A percentile compares a stretch with the other conserved stretches of the same genome.
Conservation (phyloP, 1,284 basidiomycete species). For the Apiotrichum laibachii region DNA sequence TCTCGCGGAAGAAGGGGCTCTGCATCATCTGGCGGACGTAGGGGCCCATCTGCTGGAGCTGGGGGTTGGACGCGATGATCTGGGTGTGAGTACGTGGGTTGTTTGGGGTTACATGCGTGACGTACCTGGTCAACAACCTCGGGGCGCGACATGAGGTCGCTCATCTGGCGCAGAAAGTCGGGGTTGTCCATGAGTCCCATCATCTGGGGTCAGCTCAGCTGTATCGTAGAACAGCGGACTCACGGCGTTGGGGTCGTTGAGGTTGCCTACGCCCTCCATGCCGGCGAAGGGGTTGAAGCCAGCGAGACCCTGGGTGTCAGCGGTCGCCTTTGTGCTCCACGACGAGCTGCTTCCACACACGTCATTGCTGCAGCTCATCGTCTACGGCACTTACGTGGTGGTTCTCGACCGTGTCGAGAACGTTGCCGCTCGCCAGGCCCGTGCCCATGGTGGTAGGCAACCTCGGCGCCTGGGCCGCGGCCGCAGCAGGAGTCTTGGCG, state of each 20-base stretch:
- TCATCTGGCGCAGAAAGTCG: constrained; percentile 63
- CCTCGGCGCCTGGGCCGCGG: constrained; percentile 50
- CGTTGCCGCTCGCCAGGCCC: constrained; percentile 64
- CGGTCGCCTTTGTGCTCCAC: constrained; percentile 5
- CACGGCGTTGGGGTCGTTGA: constrained; percentile 86
- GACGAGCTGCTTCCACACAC: too few relatives aligned
- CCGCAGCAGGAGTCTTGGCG: constrained; percentile 54
- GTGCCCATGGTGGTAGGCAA: constrained; percentile 74
- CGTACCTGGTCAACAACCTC: constrained; percentile 69
- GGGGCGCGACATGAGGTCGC: constrained; percentile 69
- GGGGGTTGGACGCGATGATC: constrained; percentile 75
- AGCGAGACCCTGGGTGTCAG: constrained; percentile 38
- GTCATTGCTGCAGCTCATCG: too few relatives aligned
- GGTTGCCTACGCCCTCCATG: constrained; percentile 68
- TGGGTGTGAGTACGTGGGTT: constrained; percentile 32
- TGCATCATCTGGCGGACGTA: constrained; percentile 76
- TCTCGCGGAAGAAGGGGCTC: constrained; percentile 73
- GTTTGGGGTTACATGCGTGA: neutral
- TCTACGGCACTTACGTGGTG: constrained; percentile 43
- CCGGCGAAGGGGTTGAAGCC: constrained; percentile 84
- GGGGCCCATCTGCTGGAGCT: constrained; percentile 72
- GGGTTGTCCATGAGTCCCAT: constrained; percentile 80
- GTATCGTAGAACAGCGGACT: constrained; percentile 21
- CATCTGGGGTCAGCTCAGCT: constrained; percentile 58
- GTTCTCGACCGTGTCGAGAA: constrained; percentile 58